Evolutionary conservation across 2,329 filamentous ascomycete species (phyloP), one percentile per base, ranked within the genome.

Genomic region (Cryphonectria japonica): DNA sequence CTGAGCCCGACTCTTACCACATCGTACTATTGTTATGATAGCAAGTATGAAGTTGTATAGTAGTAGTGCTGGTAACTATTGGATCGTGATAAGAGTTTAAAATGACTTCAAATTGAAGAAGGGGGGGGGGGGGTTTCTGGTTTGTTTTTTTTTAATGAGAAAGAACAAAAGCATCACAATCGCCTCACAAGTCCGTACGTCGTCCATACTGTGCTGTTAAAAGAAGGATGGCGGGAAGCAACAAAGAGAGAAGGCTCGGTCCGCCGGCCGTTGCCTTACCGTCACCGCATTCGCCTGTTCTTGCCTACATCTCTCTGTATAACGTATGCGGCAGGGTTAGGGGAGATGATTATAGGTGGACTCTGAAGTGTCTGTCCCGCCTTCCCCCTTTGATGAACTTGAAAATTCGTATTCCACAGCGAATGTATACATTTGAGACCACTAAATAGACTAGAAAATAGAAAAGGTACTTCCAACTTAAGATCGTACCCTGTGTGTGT

Each of bases 1-100:
- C 32, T 32, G 46, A 59, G 59, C 41, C 70, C 64, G 70, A 69
- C 34, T 34, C 16, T n/a, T 57, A 34, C 46, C 32, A 39, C 34
- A 39, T 22, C 26, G 32, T 34, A n/a, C 29, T 22, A n/a, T 32
- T 13, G 4, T 61, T 13, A 39, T 22, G 29, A n/a, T 50, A n/a
- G 46, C 52, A 57, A 4, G 26, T 29, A 57, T n/a, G 13, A 29
- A 14, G 0, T 57, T 57, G 26, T 57, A 16, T n/a, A 29, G 26
- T 26, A 57, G 26, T 16, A 16, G 54, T 59, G 26, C n/a, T 26
- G 3, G 8, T 26, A 2, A 52, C n/a, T 9, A 57, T 57, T 32
- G 26, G 52, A 13, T 11, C 11, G 52, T 16, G 26, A 29, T 29
- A 57, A 57, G 52, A 26, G n/a, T 52, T 52, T 13, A 2, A 26